Percentiles rank a stretch among this genome's conserved stretches.
phyloP scores from a whole-genome alignment of 2,329 filamentous ascomycete genomes.

The Ascocoryne sarcoides region DNA sequence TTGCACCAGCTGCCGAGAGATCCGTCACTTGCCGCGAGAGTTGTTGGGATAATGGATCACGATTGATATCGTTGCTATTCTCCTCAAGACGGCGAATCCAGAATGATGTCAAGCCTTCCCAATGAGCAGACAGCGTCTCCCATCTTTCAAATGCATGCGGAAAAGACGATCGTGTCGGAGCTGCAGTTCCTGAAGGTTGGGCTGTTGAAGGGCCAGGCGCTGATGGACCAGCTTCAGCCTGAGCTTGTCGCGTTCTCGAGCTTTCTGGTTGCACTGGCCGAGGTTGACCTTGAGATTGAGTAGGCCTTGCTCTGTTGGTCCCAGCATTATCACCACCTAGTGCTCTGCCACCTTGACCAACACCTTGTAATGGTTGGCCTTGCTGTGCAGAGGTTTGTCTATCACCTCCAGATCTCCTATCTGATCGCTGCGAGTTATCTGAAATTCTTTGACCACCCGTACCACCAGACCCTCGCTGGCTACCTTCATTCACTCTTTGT shows the following conservation, averaged over 20 bases:
- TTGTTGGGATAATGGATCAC: slow-evolving; percentile 77
- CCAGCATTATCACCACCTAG: slow-evolving; percentile 22
- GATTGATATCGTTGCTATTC: slow-evolving; percentile 76
- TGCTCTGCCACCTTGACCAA: slow-evolving; percentile 21
- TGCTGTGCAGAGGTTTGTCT: slow-evolving; percentile 12
- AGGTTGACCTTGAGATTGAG: slow-evolving; percentile 9
- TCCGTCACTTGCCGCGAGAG: slow-evolving; percentile 92
- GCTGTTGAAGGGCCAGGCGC: slow-evolving; percentile 1
- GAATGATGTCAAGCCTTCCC: slow-evolving; percentile 94
- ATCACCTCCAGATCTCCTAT: slow-evolving; percentile 19
- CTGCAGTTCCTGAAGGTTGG: slow-evolving; percentile 15
- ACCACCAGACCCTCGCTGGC: slow-evolving; percentile 16
- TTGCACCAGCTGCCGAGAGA: slow-evolving; percentile 92
- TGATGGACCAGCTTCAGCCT: slow-evolving; percentile 7
- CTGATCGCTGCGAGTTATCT: slow-evolving; percentile 25
- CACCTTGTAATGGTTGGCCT: slow-evolving; percentile 21
- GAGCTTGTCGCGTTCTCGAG: slow-evolving; percentile 9
- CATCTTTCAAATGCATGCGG: slow-evolving; percentile 96
- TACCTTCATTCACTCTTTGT: slow-evolving; percentile 11
- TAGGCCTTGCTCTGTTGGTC: slow-evolving; percentile 21
- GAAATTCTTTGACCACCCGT: slow-evolving; percentile 23
- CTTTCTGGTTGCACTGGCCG: slow-evolving; percentile 14
- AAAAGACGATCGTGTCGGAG: slow-evolving; percentile 57
- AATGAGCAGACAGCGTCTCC: slow-evolving; percentile 94
- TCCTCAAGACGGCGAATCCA: slow-evolving; percentile 90